Conservation (phyloP, 177 flowering plant species). For the Telopea speciosissima region DNA sequence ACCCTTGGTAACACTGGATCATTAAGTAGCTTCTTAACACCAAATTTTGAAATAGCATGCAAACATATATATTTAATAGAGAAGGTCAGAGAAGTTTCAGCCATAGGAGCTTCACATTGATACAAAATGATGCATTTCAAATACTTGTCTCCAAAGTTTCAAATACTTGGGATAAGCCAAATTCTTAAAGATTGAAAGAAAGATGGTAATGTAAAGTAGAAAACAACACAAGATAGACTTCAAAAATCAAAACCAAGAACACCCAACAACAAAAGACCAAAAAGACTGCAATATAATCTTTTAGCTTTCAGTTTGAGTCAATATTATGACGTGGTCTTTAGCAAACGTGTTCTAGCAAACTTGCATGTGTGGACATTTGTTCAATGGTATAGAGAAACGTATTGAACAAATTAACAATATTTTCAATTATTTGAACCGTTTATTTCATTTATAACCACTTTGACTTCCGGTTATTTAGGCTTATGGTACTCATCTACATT, state of each 20-base stretch:
- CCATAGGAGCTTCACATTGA: neutral
- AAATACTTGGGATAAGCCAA: neutral
- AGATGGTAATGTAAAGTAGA: neutral
- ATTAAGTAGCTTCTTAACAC: constrained; percentile 78
- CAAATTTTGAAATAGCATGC: constrained; percentile 85
- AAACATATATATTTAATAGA: constrained; percentile 10
- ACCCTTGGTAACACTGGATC: constrained; percentile 70
- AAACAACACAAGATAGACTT: too few relatives aligned
- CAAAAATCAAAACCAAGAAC: neutral
- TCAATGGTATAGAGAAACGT: too few relatives aligned
- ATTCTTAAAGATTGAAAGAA: neutral
- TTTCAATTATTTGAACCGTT: too few relatives aligned
- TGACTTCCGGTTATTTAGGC: too few relatives aligned
- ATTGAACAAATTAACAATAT: too few relatives aligned
- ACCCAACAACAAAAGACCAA: neutral
- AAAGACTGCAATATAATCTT: too few relatives aligned
- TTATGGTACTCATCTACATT: too few relatives aligned
- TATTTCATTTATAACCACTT: too few relatives aligned
- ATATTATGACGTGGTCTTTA: too few relatives aligned
- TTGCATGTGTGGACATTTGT: too few relatives aligned
- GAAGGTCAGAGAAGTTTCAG: neutral
- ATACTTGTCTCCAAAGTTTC: neutral
- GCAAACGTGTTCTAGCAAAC: too few relatives aligned
- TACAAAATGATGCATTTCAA: neutral
- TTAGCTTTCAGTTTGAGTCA: too few relatives aligned